These are phyloP conservation scores for Pseudophaeomoniella oleicola DNA, from an alignment of 2,329 filamentous ascomycete genomes.

Conservation along the genomic window DNA sequence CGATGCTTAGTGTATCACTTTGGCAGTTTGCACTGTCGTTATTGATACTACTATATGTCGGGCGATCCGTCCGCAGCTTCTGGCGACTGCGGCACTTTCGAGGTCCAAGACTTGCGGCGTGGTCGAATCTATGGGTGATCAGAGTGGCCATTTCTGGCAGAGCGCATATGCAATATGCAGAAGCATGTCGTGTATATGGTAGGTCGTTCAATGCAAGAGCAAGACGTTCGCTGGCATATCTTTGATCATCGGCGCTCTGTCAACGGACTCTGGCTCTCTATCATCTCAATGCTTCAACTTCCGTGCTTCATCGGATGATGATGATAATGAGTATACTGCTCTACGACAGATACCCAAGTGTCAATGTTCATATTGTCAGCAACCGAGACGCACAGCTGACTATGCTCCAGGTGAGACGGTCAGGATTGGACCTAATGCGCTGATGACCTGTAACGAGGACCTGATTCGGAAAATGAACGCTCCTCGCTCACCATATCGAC, in stretches of 20 bases:
- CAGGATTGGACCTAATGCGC: constrained; percentile 31
- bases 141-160: constrained; percentile 2
- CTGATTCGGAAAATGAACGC: constrained; percentile 18
- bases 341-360: too few species aligned
- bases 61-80: constrained; percentile 1
- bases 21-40: background rate
- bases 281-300: too few species aligned
- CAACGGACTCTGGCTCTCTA: too few species aligned
- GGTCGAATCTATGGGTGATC: constrained; percentile 5
- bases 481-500: constrained; percentile 6
- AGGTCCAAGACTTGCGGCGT: constrained; percentile 5
- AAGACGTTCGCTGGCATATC: too few species aligned
- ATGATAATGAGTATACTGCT: too few species aligned
- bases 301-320: too few species aligned
- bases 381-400: too few species aligned
- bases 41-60: background rate
- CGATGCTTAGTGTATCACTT: too few species aligned
- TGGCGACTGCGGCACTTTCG: constrained; percentile 5
- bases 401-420: background rate
- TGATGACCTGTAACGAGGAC: constrained; percentile 35
- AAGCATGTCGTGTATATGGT: background rate
- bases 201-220: too few species aligned
- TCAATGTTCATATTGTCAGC: too few species aligned
- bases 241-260: too few species aligned
- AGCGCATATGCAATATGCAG: background rate